These are phyloP conservation scores for Tylopilus subfusipes DNA, from an alignment of 768 basidiomycete species.

Conservation along the genomic window DNA sequence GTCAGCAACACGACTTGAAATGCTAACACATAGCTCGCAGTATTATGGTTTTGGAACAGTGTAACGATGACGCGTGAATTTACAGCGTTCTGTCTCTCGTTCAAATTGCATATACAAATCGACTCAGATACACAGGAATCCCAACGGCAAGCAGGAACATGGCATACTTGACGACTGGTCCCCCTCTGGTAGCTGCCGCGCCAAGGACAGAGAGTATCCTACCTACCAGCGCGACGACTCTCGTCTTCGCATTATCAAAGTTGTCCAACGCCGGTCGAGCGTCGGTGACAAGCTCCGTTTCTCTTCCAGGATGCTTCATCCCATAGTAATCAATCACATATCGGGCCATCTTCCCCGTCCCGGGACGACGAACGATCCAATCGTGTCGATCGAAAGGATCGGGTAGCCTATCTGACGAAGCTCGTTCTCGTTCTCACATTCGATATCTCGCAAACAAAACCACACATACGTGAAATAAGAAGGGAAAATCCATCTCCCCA, in stretches of 20 bases:
- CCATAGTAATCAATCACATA: slow-evolving; percentile 17
- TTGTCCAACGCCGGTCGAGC: slow-evolving; percentile 8
- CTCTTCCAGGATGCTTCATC: slow-evolving; percentile 1
- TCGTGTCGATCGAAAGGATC: slow-evolving; percentile 15
- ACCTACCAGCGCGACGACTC: neutral
- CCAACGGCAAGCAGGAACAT: slow-evolving; percentile 1
- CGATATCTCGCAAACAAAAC: neutral
- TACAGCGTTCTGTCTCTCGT: too few species aligned
- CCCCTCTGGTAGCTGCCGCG: neutral
- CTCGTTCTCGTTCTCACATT: neutral
- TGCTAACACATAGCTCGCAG: too few species aligned
- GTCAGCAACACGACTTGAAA: too few species aligned
- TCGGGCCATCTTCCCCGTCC: neutral
- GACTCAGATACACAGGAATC: neutral
- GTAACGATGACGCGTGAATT: too few species aligned
- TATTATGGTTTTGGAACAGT: too few species aligned
- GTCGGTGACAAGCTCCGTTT: slow-evolving; percentile 5
- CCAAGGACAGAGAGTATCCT: neutral
- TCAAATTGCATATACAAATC: neutral
- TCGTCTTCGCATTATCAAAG: slow-evolving; percentile 9
- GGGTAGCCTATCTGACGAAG: neutral
- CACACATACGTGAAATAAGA: slow-evolving; percentile 9
- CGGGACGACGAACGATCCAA: slow-evolving; percentile 11
- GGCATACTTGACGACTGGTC: too few species aligned
- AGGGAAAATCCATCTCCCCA: neutral